Evolutionary conservation across 2,329 filamentous ascomycete genomes (phyloP).

Genomic region (Fusarium lateritium): DNA sequence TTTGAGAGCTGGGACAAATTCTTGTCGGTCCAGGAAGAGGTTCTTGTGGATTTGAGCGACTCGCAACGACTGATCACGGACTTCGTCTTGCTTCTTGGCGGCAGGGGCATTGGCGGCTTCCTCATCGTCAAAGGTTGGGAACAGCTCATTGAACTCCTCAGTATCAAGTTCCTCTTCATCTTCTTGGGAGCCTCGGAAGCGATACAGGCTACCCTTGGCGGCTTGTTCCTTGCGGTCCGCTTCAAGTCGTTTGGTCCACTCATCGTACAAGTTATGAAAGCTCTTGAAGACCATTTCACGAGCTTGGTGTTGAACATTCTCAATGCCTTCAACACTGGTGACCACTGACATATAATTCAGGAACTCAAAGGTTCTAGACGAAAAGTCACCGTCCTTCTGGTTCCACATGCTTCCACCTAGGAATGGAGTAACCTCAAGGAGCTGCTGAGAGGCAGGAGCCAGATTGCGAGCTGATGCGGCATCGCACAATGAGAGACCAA

Average conservation of each 20-base stretch:
- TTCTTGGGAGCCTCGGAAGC: constrained; percentile 83
- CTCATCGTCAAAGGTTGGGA: constrained; percentile 80
- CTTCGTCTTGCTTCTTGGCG: constrained; percentile 56
- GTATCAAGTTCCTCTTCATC: constrained; percentile 82
- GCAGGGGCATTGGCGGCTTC: constrained; percentile 55
- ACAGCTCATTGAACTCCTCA: constrained; percentile 83
- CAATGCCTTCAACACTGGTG: constrained; percentile 64
- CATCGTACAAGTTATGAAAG: constrained; percentile 80
- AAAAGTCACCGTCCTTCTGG: constrained; percentile 36
- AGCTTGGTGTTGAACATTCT: constrained; percentile 57
- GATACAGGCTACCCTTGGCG: constrained; percentile 82
- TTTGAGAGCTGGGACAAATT: constrained; percentile 60
- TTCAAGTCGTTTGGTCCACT: constrained; percentile 85
- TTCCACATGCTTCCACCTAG: constrained; percentile 63
- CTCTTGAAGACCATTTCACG: constrained; percentile 73
- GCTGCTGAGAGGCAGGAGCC: constrained; percentile 53
- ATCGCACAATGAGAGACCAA: constrained; percentile 78
- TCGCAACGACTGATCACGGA: constrained; percentile 71
- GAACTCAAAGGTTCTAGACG: constrained; percentile 59
- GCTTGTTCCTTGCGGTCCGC: constrained; percentile 83
- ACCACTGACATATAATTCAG: constrained; percentile 55
- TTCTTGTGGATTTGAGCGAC: constrained; percentile 73
- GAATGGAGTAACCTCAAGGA: constrained; percentile 69
- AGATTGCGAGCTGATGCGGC: constrained; percentile 59
- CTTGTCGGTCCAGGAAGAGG: constrained; percentile 63